phyloP scores from a whole-genome alignment of 495 filamentous ascomycete genomes.

The Daldinia concentrica region DNA sequence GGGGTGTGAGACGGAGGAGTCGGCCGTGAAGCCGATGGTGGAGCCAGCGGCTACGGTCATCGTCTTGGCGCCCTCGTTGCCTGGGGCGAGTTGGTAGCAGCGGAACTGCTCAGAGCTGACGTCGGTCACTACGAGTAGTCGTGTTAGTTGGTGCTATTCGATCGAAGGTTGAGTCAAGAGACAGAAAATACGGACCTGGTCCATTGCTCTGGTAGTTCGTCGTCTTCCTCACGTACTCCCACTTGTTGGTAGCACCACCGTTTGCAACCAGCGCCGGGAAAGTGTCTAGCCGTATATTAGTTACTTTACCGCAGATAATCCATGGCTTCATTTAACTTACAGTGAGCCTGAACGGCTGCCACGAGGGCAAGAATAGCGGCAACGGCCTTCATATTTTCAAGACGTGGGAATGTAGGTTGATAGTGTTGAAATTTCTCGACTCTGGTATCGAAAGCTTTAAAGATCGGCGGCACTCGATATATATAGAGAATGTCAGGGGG shows the following conservation, averaged over 20 bases:
- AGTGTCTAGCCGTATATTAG: slow-evolving; percentile 41
- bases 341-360: slow-evolving; percentile 44
- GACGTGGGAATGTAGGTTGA: neutral
- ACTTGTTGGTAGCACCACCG: slow-evolving; percentile 42
- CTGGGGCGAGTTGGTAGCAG: slow-evolving; percentile 51
- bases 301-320: neutral
- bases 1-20: slow-evolving; percentile 53
- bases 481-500: neutral
- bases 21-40: slow-evolving; percentile 54
- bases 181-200: slow-evolving; percentile 36
- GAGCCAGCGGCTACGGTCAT: slow-evolving; percentile 54
- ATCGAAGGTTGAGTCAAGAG: neutral
- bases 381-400: slow-evolving; percentile 39
- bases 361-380: slow-evolving; percentile 37
- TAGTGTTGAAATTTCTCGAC: neutral
- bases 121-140: slow-evolving; percentile 50
- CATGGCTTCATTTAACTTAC: slow-evolving; percentile 18
- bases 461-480: neutral
- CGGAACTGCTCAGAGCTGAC: slow-evolving; percentile 57
- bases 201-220: slow-evolving; percentile 54
- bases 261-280: slow-evolving; percentile 45
- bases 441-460: neutral
- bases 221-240: slow-evolving; percentile 52
- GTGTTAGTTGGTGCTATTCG: slow-evolving; percentile 1
- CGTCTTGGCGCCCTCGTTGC: slow-evolving; percentile 49